Percentiles rank a stretch among this genome's conserved stretches.
These are phyloP conservation scores for Geranomyces michiganensis DNA, from an alignment of 192 early-diverging fungal species.

Conservation along the genomic window DNA sequence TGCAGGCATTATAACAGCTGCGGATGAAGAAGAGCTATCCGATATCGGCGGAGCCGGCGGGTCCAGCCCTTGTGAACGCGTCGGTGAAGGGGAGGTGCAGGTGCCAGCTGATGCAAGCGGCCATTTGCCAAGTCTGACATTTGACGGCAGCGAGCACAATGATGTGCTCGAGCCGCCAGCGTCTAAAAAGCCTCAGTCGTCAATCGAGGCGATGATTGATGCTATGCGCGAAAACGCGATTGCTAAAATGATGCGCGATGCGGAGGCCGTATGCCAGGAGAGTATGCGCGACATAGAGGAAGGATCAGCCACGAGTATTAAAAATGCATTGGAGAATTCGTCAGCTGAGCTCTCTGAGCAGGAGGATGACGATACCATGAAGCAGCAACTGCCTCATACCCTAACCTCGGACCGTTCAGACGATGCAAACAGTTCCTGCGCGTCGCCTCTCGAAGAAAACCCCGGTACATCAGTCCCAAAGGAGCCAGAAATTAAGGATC, in stretches of 20 bases:
- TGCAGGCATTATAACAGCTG: neutral
- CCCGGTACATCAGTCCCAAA: too few species aligned
- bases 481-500: too few species aligned
- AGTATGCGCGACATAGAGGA: neutral
- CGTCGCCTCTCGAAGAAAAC: too few species aligned
- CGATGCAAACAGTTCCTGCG: too few species aligned
- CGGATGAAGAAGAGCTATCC: neutral
- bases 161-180: too few species aligned
- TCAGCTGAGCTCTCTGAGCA: neutral
- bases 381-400: too few species aligned
- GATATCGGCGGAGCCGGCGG: neutral
- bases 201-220: neutral
- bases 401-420: too few species aligned
- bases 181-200: neutral
- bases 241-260: neutral
- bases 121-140: too few species aligned
- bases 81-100: too few species aligned
- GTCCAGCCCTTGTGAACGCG: neutral
- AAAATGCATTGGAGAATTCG: neutral
- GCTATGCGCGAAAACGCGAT: slow-evolving; percentile 4
- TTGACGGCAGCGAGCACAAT: too few species aligned
- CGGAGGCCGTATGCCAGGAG: neutral
- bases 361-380: neutral
- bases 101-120: too few species aligned
- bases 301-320: neutral